phyloP scores from a whole-genome alignment of 495 filamentous ascomycete species.

The Lepidopterella palustris region DNA sequence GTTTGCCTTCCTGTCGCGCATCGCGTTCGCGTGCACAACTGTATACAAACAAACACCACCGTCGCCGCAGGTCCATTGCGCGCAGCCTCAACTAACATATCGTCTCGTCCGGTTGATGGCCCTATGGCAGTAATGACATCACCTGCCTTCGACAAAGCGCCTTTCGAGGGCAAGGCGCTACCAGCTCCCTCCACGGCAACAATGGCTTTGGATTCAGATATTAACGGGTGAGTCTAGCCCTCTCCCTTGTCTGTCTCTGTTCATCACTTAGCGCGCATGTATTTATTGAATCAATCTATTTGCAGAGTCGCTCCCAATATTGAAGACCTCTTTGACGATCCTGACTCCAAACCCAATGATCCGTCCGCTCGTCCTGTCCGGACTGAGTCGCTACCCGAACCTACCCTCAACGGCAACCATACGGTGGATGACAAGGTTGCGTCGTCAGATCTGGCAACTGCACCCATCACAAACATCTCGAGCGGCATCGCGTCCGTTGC shows the following conservation, averaged over 20 bases:
- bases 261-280: conserved; percentile 3
- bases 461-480: conserved; percentile 27
- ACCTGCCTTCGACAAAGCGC: conserved; percentile 30
- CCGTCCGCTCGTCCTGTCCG: neutral
- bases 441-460: conserved; percentile 7
- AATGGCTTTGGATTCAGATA: conserved; percentile 41
- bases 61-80: neutral
- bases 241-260: conserved; percentile 6
- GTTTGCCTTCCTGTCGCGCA: neutral
- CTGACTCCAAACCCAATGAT: conserved; percentile 3
- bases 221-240: conserved; percentile 44
- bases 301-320: conserved; percentile 4
- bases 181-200: conserved; percentile 41
- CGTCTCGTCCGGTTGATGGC: conserved; percentile 15
- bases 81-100: neutral
- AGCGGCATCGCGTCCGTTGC: conserved; percentile 30
- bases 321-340: conserved; percentile 24
- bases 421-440: neutral
- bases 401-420: conserved; percentile 21
- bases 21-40: neutral
- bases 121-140: conserved; percentile 53
- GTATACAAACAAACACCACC: neutral
- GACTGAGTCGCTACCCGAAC: conserved; percentile 4
- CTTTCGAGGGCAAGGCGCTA: conserved; percentile 44
- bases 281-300: conserved; percentile 12